Evolutionary conservation across 2,329 filamentous ascomycete genomes (phyloP).

Genomic region (Aspergillus calidoustus): DNA sequence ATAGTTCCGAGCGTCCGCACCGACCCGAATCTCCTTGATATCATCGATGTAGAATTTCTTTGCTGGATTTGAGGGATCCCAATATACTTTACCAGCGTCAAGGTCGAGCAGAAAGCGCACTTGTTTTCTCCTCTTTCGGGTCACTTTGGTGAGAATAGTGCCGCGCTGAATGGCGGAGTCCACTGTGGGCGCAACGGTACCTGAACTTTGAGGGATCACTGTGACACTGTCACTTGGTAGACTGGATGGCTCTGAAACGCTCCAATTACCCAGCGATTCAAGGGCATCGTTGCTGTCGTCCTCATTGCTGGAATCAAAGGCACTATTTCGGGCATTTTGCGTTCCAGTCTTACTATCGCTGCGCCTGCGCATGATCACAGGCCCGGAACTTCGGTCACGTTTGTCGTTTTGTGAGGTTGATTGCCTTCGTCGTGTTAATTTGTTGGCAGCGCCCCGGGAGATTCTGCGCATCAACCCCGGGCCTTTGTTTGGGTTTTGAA

Average conservation of each 20-base stretch:
- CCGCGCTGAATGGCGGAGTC: slow-evolving; percentile 78
- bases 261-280: slow-evolving; percentile 48
- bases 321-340: slow-evolving; percentile 55
- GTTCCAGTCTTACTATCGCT: slow-evolving; percentile 85
- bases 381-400: slow-evolving; percentile 86
- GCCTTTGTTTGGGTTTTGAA: slow-evolving; percentile 57
- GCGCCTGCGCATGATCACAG: slow-evolving; percentile 81
- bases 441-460: slow-evolving; percentile 77
- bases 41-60: slow-evolving; percentile 95
- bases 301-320: slow-evolving; percentile 46
- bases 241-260: slow-evolving; percentile 46
- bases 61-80: slow-evolving; percentile 76
- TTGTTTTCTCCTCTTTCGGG: slow-evolving; percentile 75
- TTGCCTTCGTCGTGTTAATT: slow-evolving; percentile 70
- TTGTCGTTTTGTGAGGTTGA: slow-evolving; percentile 77
- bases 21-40: slow-evolving; percentile 85
- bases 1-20: slow-evolving; percentile 84
- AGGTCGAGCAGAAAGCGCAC: slow-evolving; percentile 81
- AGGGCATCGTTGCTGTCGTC: slow-evolving; percentile 51
- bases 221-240: slow-evolving; percentile 43
- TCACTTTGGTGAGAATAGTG: slow-evolving; percentile 78
- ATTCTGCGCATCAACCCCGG: slow-evolving; percentile 79
- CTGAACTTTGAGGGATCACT: slow-evolving; percentile 39
- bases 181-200: slow-evolving; percentile 67
- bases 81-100: slow-evolving; percentile 82